A percentile compares a stretch with the other conserved stretches of the same genome.
Evolutionary conservation across 2,329 filamentous ascomycete genomes (phyloP).

Genomic region (Peltaster fructicola): DNA sequence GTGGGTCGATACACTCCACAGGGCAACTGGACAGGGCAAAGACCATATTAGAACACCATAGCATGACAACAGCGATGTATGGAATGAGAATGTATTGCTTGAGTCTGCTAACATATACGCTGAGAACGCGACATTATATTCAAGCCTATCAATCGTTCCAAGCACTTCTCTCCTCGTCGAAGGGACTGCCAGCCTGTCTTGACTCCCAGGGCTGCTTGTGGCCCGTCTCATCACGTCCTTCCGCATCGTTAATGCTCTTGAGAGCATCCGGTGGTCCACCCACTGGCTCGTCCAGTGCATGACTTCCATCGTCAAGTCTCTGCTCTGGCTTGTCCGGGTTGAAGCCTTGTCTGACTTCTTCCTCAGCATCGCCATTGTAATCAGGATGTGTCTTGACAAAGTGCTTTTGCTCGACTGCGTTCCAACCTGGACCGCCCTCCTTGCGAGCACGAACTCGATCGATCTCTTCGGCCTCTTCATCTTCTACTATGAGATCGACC

Average conservation of each 20-base stretch:
- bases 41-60: too few species aligned
- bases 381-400: slow-evolving; percentile 35
- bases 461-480: slow-evolving; percentile 41
- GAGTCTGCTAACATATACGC: too few species aligned
- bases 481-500: slow-evolving; percentile 50
- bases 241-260: slow-evolving; percentile 6
- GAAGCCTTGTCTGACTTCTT: slow-evolving; percentile 37
- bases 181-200: slow-evolving; percentile 7
- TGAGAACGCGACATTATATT: too few species aligned
- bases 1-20: too few species aligned
- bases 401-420: slow-evolving; percentile 36
- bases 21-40: too few species aligned
- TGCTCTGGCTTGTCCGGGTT: slow-evolving; percentile 30
- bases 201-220: slow-evolving; percentile 17
- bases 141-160: too few species aligned
- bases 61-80: too few species aligned
- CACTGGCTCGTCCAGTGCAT: slow-evolving; percentile 29
- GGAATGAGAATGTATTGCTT: too few species aligned
- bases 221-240: slow-evolving; percentile 11
- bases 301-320: slow-evolving; percentile 24
- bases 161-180: slow-evolving; percentile 14
- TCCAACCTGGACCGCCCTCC: slow-evolving; percentile 44
- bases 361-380: slow-evolving; percentile 28
- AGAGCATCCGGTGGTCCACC: slow-evolving; percentile 23
- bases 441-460: slow-evolving; percentile 45